Evolutionary conservation across 2,329 filamentous ascomycete species (phyloP).

Genomic region (Fusarium mundagurra): DNA sequence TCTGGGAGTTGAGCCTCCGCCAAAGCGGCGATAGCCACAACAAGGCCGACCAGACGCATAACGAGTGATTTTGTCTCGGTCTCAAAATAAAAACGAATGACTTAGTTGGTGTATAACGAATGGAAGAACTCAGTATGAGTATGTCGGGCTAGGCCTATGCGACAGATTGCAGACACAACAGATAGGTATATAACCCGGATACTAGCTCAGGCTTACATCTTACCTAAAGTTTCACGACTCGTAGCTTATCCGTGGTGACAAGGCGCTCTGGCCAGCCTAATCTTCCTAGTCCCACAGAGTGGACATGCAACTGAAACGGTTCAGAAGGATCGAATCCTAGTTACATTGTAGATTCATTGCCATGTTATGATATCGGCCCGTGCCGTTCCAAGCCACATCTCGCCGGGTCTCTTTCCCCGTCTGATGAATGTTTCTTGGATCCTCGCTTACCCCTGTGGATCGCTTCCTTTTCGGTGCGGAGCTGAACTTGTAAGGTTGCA

Average conservation of each 20-base stretch:
- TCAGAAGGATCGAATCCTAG: conserved; percentile 5
- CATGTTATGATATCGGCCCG: not conserved
- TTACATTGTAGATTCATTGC: not conserved
- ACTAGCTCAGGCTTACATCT: not conserved
- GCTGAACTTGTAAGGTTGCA: not conserved
- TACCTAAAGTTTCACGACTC: too few species aligned
- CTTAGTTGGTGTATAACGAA: not conserved
- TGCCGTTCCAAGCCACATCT: not conserved
- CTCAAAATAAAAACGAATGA: not conserved
- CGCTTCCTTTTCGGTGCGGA: not conserved
- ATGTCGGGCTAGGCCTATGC: not conserved
- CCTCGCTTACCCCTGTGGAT: not conserved
- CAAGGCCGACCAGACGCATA: conserved; percentile 6
- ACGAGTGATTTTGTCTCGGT: not conserved
- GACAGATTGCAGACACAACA: not conserved
- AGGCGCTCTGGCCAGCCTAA: not conserved
- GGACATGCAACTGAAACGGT: not conserved
- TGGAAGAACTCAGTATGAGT: not conserved
- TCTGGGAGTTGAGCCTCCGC: not conserved
- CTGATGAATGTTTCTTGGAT: not conserved
- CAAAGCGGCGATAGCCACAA: not conserved
- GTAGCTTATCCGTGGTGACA: too few species aligned
- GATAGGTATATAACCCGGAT: not conserved
- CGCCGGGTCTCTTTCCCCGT: not conserved
- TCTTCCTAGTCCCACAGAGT: not conserved